Conservation (phyloP, 129 eudicot genomes). For the Heracleum sosnowskyi region DNA sequence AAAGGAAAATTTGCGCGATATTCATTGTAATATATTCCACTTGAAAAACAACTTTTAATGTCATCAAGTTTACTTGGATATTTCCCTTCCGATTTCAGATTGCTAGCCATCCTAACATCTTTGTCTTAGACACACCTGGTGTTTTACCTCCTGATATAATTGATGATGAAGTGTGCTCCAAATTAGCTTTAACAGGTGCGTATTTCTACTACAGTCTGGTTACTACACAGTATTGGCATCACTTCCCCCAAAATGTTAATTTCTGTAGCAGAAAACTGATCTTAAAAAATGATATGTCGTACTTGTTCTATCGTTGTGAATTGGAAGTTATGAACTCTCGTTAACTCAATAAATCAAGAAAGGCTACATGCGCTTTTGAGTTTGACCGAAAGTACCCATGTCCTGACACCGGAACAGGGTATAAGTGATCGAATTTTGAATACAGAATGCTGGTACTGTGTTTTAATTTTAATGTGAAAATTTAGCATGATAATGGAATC, state of each 20-base stretch:
- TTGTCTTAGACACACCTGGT: slow-evolving; percentile 84
- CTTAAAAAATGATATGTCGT: neutral
- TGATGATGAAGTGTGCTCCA: slow-evolving; percentile 52
- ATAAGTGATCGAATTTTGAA: neutral
- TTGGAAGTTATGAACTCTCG: neutral
- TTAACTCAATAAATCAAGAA: neutral
- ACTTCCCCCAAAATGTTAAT: neutral
- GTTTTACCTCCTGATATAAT: slow-evolving; percentile 60
- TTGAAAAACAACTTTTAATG: neutral
- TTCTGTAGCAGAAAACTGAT: neutral
- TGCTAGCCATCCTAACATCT: slow-evolving; percentile 80
- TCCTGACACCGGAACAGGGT: neutral
- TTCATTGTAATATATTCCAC: neutral
- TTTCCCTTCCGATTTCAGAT: slow-evolving; percentile 31
- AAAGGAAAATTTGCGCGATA: neutral
- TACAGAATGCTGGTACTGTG: neutral
- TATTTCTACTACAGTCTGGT: no score
- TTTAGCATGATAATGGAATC: neutral
- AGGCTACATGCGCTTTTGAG: neutral
- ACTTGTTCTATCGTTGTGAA: neutral
- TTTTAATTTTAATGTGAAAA: neutral
- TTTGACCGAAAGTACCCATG: neutral
- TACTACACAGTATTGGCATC: neutral
- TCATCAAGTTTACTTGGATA: neutral
- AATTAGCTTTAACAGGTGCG: slow-evolving; percentile 75